Percentiles rank a stretch among this genome's conserved stretches.
Conservation (phyloP, 2,329 filamentous ascomycete genomes). For the Xylariomycetidae sp. region DNA sequence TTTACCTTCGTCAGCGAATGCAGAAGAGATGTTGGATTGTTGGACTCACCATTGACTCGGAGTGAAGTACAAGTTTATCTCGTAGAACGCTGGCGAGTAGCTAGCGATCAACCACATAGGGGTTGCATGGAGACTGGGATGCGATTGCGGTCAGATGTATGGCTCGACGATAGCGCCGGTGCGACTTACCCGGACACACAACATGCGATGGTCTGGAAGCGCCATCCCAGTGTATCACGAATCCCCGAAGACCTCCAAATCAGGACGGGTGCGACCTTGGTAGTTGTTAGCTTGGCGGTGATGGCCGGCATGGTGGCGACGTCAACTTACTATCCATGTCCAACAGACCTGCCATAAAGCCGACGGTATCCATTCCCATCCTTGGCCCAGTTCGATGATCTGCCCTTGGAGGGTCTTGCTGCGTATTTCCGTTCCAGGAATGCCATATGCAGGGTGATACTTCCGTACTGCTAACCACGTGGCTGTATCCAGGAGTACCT, state of each 20-base stretch:
- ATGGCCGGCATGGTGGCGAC: too few species aligned
- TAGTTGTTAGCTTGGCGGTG: too few species aligned
- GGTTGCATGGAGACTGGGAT: constrained; percentile 47
- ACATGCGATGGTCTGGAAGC: constrained; percentile 43
- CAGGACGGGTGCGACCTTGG: constrained; percentile 41
- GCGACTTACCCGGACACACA: constrained; percentile 24
- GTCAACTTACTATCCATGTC: constrained; percentile 41
- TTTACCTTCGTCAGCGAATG: constrained; percentile 7
- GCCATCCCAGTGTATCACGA: constrained; percentile 52
- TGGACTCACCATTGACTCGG: constrained; percentile 48
- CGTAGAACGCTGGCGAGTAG: constrained; percentile 31
- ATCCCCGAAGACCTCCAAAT: constrained; percentile 48
- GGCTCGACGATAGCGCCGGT: not conserved
- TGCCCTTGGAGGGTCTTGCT: constrained; percentile 32
- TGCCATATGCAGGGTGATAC: constrained; percentile 48
- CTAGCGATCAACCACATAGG: constrained; percentile 51
- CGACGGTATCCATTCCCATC: constrained; percentile 57
- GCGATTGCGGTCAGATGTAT: constrained; percentile 5
- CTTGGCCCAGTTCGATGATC: constrained; percentile 35
- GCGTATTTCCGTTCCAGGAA: constrained; percentile 30
- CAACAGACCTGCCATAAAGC: constrained; percentile 50
- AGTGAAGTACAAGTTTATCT: constrained; percentile 41
- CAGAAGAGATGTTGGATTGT: not conserved
- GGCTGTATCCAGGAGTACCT: constrained; percentile 46
- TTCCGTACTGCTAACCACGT: constrained; percentile 53